phyloP scores from a whole-genome alignment of 1,284 basidiomycete species.

The Cystobasidium sp. region DNA sequence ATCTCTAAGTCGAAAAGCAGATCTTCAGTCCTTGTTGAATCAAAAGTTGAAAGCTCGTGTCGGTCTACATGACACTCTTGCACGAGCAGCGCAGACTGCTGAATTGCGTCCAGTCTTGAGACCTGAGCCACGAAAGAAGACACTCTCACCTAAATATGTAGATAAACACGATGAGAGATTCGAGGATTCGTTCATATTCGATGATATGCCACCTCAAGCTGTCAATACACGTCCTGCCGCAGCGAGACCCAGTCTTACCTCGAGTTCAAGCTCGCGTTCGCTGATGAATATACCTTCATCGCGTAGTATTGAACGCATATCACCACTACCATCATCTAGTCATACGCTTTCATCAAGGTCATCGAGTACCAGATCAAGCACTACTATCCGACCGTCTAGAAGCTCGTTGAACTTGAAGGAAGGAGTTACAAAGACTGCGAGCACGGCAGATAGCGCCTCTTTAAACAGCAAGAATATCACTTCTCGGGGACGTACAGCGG shows the following conservation, averaged over 20 bases:
- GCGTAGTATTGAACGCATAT: not conserved
- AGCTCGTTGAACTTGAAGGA: not conserved
- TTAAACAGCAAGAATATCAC: not conserved
- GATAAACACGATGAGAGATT: slow-evolving; percentile 75
- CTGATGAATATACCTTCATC: not conserved
- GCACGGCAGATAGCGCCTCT: not conserved
- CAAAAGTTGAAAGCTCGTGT: slow-evolving; percentile 45
- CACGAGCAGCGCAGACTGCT: not conserved
- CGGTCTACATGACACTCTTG: not conserved
- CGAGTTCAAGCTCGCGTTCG: not conserved
- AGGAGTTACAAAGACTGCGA: not conserved
- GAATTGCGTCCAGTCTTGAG: not conserved
- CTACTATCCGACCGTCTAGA: not conserved
- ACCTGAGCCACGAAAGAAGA: too few relatives aligned
- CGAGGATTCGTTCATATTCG: slow-evolving; percentile 76
- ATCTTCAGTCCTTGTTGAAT: slow-evolving; percentile 55
- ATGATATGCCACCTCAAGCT: slow-evolving; percentile 62
- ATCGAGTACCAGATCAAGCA: not conserved
- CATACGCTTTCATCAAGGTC: not conserved
- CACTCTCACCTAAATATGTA: slow-evolving; percentile 60
- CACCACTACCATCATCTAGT: not conserved
- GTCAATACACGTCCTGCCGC: slow-evolving; percentile 8
- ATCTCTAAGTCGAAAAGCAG: slow-evolving; percentile 69
- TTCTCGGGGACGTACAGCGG: not conserved
- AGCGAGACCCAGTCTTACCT: not conserved